These are phyloP conservation scores for Protostelium mycophagum DNA, from an alignment of 78 protist species.

Conservation along the genomic window DNA sequence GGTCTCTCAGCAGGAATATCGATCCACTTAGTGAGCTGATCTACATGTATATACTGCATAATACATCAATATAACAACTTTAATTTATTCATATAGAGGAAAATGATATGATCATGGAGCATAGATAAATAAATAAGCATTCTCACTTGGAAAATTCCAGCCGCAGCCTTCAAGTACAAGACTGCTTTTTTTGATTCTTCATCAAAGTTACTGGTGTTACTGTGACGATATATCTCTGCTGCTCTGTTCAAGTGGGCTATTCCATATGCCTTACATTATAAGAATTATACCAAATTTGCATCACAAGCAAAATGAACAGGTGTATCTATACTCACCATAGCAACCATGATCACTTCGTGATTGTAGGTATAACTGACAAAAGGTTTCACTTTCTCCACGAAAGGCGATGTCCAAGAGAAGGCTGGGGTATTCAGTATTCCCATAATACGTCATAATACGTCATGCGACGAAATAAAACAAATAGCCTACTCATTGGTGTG, in stretches of 20 bases:
- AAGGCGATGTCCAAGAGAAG: background rate
- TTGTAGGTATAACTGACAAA: background rate
- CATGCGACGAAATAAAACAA: no score
- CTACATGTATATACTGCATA: background rate
- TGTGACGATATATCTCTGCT: background rate
- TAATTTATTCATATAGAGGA: no score
- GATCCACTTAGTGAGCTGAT: background rate
- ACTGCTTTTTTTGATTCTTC: background rate
- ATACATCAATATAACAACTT: no score
- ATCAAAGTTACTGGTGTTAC: background rate
- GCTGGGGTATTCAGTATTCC: background rate
- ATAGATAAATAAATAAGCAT: no score
- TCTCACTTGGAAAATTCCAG: background rate
- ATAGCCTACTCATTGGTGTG: background rate
- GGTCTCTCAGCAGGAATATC: background rate
- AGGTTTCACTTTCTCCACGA: background rate
- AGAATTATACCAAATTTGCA: background rate
- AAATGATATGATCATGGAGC: no score
- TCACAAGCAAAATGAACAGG: background rate
- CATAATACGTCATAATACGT: no score
- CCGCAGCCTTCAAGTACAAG: background rate
- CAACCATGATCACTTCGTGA: background rate
- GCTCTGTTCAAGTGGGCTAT: background rate
- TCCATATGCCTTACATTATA: background rate
- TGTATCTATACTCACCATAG: background rate